Evolutionary conservation across 768 basidiomycete species (phyloP).

Genomic region (Dioszegia aurantiaca): DNA sequence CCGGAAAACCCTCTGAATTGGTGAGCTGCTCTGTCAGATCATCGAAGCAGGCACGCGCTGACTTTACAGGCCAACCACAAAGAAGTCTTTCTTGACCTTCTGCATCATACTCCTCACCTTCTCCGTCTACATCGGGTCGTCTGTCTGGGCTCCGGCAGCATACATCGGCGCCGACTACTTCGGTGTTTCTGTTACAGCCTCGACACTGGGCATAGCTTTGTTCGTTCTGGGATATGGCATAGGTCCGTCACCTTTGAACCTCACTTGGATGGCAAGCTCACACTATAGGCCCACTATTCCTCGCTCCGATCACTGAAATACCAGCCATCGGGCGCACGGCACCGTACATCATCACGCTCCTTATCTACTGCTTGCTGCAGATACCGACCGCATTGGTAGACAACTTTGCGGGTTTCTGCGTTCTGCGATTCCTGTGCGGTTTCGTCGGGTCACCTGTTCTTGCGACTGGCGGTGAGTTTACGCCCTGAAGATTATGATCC

Average conservation of each 20-base stretch:
- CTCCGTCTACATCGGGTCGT: conserved; percentile 37
- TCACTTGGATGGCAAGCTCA: no score
- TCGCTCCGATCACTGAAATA: conserved; percentile 36
- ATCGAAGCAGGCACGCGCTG: neutral
- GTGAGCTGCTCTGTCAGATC: conserved; percentile 1
- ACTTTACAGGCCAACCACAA: conserved; percentile 6
- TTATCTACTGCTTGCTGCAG: conserved; percentile 31
- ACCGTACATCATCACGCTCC: conserved; percentile 31
- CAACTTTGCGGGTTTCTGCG: conserved; percentile 33
- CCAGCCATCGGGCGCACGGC: conserved; percentile 33
- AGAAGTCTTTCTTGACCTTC: conserved; percentile 32
- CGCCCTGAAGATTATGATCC: neutral
- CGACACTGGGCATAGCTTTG: conserved; percentile 36
- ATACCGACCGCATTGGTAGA: conserved; percentile 23
- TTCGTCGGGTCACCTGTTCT: conserved; percentile 38
- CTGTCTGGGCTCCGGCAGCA: conserved; percentile 25
- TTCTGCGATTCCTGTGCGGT: conserved; percentile 35
- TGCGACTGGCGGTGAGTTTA: conserved; percentile 34
- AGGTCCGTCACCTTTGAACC: conserved; percentile 7
- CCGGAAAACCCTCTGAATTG: conserved; percentile 38
- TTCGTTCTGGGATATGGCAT: conserved; percentile 33
- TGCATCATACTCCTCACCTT: conserved; percentile 37
- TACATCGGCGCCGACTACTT: conserved; percentile 33
- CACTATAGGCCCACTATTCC: conserved; percentile 22
- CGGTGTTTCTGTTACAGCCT: conserved; percentile 21